Percentiles rank a stretch among this genome's conserved stretches.
These are phyloP conservation scores for Penicillium sp. DNA, from an alignment of 2,329 filamentous ascomycete genomes.

Conservation along the genomic window DNA sequence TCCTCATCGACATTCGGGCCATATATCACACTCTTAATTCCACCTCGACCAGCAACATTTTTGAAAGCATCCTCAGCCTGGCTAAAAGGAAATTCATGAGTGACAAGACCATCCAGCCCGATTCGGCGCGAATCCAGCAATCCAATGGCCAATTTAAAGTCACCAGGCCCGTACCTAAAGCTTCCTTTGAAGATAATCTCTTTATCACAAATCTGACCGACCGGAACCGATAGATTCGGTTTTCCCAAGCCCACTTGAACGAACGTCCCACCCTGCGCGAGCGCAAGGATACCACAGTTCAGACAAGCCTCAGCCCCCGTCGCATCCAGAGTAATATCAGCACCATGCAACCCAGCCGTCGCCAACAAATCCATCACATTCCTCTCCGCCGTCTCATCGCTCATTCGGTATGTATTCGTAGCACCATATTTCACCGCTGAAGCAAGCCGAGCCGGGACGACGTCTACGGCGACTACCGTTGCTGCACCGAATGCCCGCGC, in stretches of 20 bases:
- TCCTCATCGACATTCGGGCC: slow-evolving; percentile 26
- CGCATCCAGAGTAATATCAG: slow-evolving; percentile 73
- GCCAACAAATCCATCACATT: slow-evolving; percentile 67
- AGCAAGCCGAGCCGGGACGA: slow-evolving; percentile 60
- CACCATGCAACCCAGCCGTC: slow-evolving; percentile 60
- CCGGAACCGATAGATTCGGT: slow-evolving; percentile 60
- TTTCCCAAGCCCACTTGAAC: slow-evolving; percentile 86
- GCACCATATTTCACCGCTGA: slow-evolving; percentile 68
- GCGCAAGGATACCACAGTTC: slow-evolving; percentile 65
- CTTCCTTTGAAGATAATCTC: slow-evolving; percentile 80
- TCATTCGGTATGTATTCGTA: slow-evolving; percentile 55
- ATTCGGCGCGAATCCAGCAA: slow-evolving; percentile 64
- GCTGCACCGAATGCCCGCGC: slow-evolving; percentile 74
- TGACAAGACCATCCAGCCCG: slow-evolving; percentile 71
- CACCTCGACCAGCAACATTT: slow-evolving; percentile 74
- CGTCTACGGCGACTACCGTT: slow-evolving; percentile 77
- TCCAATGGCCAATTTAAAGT: slow-evolving; percentile 76
- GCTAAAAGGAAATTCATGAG: slow-evolving; percentile 68
- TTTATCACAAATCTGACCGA: slow-evolving; percentile 82
- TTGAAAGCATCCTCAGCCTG: slow-evolving; percentile 80
- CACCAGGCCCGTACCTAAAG: slow-evolving; percentile 81
- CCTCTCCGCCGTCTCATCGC: slow-evolving; percentile 60
- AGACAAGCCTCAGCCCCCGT: slow-evolving; percentile 72
- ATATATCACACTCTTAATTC: slow-evolving; percentile 43
- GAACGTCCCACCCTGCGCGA: slow-evolving; percentile 67